Evolutionary conservation across 108 stramenopile genomes (phyloP).

Genomic region (Conticribra weissflogii): DNA sequence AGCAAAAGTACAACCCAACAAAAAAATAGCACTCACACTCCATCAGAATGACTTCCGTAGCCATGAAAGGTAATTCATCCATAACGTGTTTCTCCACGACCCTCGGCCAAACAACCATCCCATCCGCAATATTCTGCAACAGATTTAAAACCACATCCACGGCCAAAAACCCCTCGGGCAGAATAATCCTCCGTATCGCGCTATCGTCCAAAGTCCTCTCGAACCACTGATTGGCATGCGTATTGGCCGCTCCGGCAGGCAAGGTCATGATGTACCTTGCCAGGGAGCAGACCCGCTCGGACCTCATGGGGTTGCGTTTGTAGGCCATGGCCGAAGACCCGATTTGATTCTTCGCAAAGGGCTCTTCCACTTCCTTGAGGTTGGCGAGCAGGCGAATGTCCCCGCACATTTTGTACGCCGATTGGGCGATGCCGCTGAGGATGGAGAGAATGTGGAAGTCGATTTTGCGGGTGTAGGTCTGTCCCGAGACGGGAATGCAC

Average conservation of each 20-base stretch:
- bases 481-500: conserved; percentile 93
- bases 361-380: conserved; percentile 97
- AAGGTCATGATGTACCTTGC: conserved; percentile 95
- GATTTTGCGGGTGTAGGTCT: conserved; percentile 99
- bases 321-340: conserved; percentile 98
- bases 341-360: conserved; percentile 94
- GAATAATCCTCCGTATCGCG: conserved; percentile 93
- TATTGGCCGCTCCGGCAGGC: conserved; percentile 91
- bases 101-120: conserved; percentile 97
- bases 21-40: conserved; percentile 75
- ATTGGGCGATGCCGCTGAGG: conserved; percentile 94
- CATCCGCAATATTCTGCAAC: conserved; percentile 93
- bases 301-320: conserved; percentile 96
- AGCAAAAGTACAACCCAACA: not conserved
- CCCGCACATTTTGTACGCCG: conserved; percentile 98
- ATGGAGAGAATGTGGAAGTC: conserved; percentile 89
- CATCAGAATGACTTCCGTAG: conserved; percentile 99
- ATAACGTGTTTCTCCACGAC: conserved; percentile 93
- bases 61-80: conserved; percentile 99
- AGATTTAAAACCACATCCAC: conserved; percentile 94
- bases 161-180: conserved; percentile 97
- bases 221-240: conserved; percentile 98
- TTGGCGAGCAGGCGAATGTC: conserved; percentile 97
- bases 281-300: conserved; percentile 93
- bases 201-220: conserved; percentile 99